Evolutionary conservation across 1,139 yeast genomes (phyloP).

Genomic region (Sugiyamaella neomexicana): DNA sequence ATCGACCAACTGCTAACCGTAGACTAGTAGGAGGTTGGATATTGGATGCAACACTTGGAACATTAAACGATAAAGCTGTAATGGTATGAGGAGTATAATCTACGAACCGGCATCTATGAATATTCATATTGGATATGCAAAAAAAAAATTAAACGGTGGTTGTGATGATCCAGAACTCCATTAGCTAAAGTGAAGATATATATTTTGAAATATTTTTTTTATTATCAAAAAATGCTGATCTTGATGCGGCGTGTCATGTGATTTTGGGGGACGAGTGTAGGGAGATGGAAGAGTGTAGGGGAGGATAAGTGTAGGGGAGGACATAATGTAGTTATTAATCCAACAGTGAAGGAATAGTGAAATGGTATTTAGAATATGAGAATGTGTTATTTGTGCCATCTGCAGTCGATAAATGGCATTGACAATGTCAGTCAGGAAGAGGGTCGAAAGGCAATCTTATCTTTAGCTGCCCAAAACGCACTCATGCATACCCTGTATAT

Average conservation of each 20-base stretch:
- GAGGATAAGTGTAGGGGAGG: too few species aligned
- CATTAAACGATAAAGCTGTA: constrained; percentile 77
- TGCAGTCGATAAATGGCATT: not conserved
- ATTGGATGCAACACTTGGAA: constrained; percentile 31
- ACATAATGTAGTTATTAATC: too few species aligned
- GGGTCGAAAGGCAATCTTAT: not conserved
- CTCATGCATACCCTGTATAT: not conserved
- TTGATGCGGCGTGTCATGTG: not conserved
- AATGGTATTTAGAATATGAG: not conserved
- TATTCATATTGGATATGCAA: constrained; percentile 51
- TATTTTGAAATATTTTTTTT: constrained; percentile 4
- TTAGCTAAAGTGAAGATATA: not conserved
- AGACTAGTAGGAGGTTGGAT: constrained; percentile 55
- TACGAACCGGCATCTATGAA: constrained; percentile 91
- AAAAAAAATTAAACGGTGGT: not conserved
- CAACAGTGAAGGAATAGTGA: too few species aligned
- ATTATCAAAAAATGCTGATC: not conserved
- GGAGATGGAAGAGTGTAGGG: too few species aligned
- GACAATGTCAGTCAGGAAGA: not conserved
- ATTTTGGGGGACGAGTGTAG: not conserved
- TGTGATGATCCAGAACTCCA: too few species aligned
- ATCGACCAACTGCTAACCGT: constrained; percentile 87
- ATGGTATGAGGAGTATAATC: constrained; percentile 86
- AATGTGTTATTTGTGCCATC: not conserved
- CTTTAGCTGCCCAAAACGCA: not conserved